Evolutionary conservation across 345 rosid genomes (phyloP), one percentile per base, ranked within the genome.

Genomic region (Lumnitzera racemosa): DNA sequence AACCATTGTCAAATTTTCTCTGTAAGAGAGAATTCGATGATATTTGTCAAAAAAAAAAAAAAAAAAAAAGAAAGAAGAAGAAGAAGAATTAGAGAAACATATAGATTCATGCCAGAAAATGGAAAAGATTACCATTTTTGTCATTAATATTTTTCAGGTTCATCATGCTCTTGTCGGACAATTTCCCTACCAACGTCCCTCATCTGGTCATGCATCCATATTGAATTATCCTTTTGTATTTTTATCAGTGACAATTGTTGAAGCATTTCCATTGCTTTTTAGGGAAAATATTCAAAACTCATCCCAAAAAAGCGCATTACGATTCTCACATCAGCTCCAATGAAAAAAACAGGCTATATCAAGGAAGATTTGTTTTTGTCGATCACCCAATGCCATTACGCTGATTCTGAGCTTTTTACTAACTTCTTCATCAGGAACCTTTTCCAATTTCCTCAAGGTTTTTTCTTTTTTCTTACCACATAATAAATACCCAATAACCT

Each of bases 281-380:
- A 25, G 1, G 51, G 0, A 24, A 2, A 1, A 0, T 54, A 13
- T 9, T 47, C 15, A 36, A 56, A 67, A 20, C 13, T 20, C 47
- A 20, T 58, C 51, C 61, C 61, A 58, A 0, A 58, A 0, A 20
- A 20, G 11, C 46, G 12, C 41, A 20, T 15, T 2, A 24, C 36
- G 13, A 47, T 25, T 12, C 43, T 50, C 17, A 48, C 20, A 24
- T 59, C 61, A 51, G 12, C 10, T 3, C 71, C 71, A 9, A 51
- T 43, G 20, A 8, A 46, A 65, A 65, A 65, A 43, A 51, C 62
- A 65, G 4, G 62, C 63, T 49, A 60, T 61, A 13, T 67, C 57
- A 1, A 67, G 65, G 20, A 67, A 67, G 8, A 67, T 27, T 10
- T 48, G 13, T 24, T 20, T 31, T 12, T 53, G 23, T 1, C 23